Base-by-base conservation (phyloP, 75 land plant genomes). In the Pinus albicaulis region DNA sequence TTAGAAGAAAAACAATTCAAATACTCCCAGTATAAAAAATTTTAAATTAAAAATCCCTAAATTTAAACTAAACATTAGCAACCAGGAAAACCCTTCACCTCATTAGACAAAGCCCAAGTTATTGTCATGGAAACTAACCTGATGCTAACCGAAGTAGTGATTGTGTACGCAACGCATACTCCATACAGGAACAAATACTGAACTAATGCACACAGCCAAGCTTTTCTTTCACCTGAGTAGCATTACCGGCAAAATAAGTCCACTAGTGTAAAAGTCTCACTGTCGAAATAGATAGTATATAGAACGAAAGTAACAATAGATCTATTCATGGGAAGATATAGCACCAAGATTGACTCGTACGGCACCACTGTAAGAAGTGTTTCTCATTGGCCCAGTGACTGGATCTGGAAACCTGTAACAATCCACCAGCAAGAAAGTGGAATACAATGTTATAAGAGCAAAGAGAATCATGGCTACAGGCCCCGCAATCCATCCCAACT, bases 401-500 rank as follows among this genome's bases (percentile, higher is more conserved):
- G 94, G 78, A 69, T 93, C 73, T 22, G 94, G 96, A 63, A 75
- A 79, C 64, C 89, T 65, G 79, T 92, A 93, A 76, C 92, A 92
- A 69, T 94, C 91, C 3, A 91, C 75, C 7, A 94, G 83, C 38
- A 94, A 84, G 55, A 55, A 71, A 6, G 89, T 52, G 38, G 97
- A 86, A 56, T 82, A 65, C 55, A 82, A 86, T 8, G 95, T 90
- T 71, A 88, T 62, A 52, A 81, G 70, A 11, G 93, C 90, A 69
- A 92, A 88, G 55, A 73, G 23, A 7, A 94, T 74, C 76, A 94
- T 83, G n/a, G 71, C 80, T 56, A 84, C 12, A 22, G 97, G 97
- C 28, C 97, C 94, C 3, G 81, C 89, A 48, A 90, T 88, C 97
- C 97, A 92, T 16, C 95, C 97, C 76, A 94, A 52, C 70, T 86